phyloP scores from a whole-genome alignment of 177 flowering plant species.

The Vitis hybrid region DNA sequence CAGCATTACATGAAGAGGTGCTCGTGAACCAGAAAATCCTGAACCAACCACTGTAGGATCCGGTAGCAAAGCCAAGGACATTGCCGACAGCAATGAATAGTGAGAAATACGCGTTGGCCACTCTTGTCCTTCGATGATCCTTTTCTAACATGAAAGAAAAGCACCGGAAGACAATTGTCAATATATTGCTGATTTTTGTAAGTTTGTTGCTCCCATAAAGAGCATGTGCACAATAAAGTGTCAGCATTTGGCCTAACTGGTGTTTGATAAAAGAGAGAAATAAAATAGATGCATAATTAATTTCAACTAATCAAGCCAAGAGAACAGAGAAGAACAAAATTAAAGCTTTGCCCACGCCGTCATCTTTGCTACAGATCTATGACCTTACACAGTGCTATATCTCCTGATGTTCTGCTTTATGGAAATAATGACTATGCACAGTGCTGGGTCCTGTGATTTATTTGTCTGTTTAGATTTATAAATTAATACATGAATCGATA shows the following conservation, averaged over 20 bases:
- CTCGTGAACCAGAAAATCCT: slow-evolving; percentile 72
- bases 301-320: neutral
- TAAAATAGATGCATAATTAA: no score
- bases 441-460: no score
- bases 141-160: slow-evolving; percentile 51
- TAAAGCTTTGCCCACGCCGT: neutral
- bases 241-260: no score
- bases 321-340: neutral
- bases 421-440: no score
- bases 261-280: no score
- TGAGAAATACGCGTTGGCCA: slow-evolving; percentile 97
- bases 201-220: neutral
- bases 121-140: slow-evolving; percentile 86
- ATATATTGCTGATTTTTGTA: slow-evolving; percentile 1
- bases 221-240: neutral
- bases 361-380: no score
- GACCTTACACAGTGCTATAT: no score
- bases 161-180: slow-evolving; percentile 14
- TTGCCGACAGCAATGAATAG: slow-evolving; percentile 96
- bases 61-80: slow-evolving; percentile 91
- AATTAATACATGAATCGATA: no score
- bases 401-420: no score
- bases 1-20: slow-evolving; percentile 60
- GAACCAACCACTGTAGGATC: slow-evolving; percentile 82
- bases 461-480: no score